phyloP scores from a whole-genome alignment of 441 rosid species.

The Geranium incanum region DNA sequence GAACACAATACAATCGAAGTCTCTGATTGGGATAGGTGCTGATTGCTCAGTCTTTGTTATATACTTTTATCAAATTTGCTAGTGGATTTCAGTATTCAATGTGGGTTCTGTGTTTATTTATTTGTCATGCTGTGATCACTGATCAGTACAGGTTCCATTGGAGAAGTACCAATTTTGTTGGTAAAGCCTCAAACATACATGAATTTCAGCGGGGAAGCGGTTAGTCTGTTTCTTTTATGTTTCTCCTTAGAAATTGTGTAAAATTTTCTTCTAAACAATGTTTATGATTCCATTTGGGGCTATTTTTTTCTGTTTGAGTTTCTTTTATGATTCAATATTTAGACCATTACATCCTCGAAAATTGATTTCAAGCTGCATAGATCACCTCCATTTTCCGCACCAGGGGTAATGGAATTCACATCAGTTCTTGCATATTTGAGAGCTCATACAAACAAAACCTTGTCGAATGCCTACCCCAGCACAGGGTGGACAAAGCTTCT shows the following conservation, averaged over 20 bases:
- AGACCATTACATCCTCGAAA: not conserved
- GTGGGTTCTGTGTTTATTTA: slow-evolving; percentile 30
- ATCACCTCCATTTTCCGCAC: not conserved
- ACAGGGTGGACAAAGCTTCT: not conserved
- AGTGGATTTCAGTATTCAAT: not conserved
- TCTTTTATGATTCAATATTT: not conserved
- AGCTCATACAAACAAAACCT: not conserved
- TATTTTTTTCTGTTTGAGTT: too few relatives aligned
- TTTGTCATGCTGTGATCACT: slow-evolving; percentile 32
- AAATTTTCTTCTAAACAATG: too few relatives aligned
- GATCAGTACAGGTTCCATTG: slow-evolving; percentile 84
- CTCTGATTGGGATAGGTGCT: slow-evolving; percentile 86
- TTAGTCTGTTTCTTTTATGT: slow-evolving; percentile 33
- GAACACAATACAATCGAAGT: slow-evolving; percentile 87
- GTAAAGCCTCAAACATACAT: slow-evolving; percentile 88
- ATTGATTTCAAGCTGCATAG: not conserved
- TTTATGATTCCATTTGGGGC: too few relatives aligned
- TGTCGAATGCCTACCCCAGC: not conserved
- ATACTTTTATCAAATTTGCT: not conserved
- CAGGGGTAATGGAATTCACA: not conserved
- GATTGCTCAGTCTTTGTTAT: slow-evolving; percentile 4
- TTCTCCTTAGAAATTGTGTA: too few relatives aligned
- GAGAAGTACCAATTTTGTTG: slow-evolving; percentile 76
- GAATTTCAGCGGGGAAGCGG: slow-evolving; percentile 92
- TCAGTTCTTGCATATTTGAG: not conserved